phyloP scores from a whole-genome alignment of 306 rosid species.

The Sechiopsis laciniata region DNA sequence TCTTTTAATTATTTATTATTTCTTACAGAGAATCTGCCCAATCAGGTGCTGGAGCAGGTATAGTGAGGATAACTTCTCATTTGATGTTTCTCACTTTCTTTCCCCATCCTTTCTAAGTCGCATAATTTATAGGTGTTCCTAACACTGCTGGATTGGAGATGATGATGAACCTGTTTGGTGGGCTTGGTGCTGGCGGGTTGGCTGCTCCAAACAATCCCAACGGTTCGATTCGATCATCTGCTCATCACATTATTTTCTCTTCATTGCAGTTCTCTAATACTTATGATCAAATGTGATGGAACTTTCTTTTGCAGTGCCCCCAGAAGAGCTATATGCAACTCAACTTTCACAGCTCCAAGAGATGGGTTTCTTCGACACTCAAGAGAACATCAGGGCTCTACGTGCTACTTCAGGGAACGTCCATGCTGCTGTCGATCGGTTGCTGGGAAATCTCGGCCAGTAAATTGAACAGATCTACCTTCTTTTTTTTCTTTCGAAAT shows the following conservation, averaged over 20 bases:
- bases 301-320: slow-evolving; percentile 36
- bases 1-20: neutral
- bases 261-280: neutral
- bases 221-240: slow-evolving; percentile 32
- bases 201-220: slow-evolving; percentile 39
- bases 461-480: slow-evolving; percentile 21
- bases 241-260: neutral
- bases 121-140: slow-evolving; percentile 34
- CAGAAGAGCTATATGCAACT: slow-evolving; percentile 52
- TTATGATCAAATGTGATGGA: neutral
- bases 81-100: slow-evolving; percentile 1
- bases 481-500: slow-evolving; percentile 13
- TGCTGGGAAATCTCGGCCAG: slow-evolving; percentile 49
- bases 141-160: slow-evolving; percentile 42
- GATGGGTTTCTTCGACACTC: slow-evolving; percentile 60
- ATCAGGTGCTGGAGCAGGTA: slow-evolving; percentile 46
- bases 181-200: slow-evolving; percentile 52
- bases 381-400: slow-evolving; percentile 58
- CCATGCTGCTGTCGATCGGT: slow-evolving; percentile 64
- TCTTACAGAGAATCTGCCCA: slow-evolving; percentile 40
- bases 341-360: slow-evolving; percentile 60
- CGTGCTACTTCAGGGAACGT: slow-evolving; percentile 57
- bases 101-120: neutral
- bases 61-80: neutral
- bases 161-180: slow-evolving; percentile 58